These are phyloP conservation scores for Punica granatum DNA, from an alignment of 345 rosid species.

Conservation along the genomic window DNA sequence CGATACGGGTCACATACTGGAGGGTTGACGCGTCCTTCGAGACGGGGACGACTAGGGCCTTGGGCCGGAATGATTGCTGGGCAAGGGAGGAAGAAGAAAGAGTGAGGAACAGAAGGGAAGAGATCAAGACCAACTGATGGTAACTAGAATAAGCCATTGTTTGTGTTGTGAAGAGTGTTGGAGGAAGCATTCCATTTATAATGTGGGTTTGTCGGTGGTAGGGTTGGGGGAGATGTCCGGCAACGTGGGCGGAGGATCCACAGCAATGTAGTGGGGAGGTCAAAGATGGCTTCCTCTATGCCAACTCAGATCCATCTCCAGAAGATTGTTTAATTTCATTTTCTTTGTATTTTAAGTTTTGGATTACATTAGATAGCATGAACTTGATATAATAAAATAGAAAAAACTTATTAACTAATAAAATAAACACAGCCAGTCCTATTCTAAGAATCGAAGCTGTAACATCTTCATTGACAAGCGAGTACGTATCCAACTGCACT, in stretches of 20 bases:
- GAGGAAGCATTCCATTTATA: background rate
- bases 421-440: no score
- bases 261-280: constrained; percentile 2
- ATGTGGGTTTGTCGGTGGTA: background rate
- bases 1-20: constrained; percentile 47
- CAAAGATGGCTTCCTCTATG: background rate
- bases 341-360: background rate
- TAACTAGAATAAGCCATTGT: background rate
- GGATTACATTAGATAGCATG: no score
- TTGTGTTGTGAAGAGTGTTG: background rate
- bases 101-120: constrained; percentile 1
- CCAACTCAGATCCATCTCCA: background rate
- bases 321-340: background rate
- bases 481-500: no score
- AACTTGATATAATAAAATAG: no score
- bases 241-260: background rate
- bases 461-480: no score
- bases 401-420: no score
- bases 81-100: constrained; percentile 9
- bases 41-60: constrained; percentile 51
- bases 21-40: constrained; percentile 51
- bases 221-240: background rate
- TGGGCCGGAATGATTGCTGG: constrained; percentile 48
- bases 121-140: background rate
- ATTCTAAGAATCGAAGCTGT: no score